Evolutionary conservation across 2,329 filamentous ascomycete species (phyloP).

Genomic region (Sclerotinia nivalis): DNA sequence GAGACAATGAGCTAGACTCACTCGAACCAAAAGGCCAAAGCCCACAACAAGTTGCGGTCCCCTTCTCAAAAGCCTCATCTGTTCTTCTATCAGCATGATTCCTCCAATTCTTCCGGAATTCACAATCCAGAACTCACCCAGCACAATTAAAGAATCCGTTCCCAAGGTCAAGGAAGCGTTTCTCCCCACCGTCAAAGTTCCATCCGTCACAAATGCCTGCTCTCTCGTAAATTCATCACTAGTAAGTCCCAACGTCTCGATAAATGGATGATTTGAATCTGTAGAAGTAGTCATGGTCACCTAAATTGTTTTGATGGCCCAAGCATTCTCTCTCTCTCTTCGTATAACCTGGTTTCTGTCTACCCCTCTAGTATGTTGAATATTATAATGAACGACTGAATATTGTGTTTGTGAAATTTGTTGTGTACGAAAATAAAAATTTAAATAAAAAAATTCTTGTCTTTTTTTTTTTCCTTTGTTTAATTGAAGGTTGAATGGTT

Average conservation of each 20-base stretch:
- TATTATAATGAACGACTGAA: conserved; percentile 9
- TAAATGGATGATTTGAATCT: conserved; percentile 41
- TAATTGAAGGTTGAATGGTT: not conserved
- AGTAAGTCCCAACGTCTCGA: conserved; percentile 38
- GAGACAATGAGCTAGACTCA: conserved; percentile 25
- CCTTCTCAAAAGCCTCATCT: conserved; percentile 56
- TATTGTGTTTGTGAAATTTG: not conserved
- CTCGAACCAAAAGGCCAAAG: conserved; percentile 50
- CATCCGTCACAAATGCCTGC: conserved; percentile 43
- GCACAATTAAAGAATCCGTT: conserved; percentile 59
- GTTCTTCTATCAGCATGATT: conserved; percentile 6
- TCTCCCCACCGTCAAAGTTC: conserved; percentile 55
- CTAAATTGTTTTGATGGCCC: not conserved
- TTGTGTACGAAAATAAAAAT: not conserved
- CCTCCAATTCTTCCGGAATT: not conserved
- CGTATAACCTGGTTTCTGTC: not conserved
- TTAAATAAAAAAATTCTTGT: not conserved
- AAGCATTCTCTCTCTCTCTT: conserved; percentile 18
- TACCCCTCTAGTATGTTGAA: conserved; percentile 4
- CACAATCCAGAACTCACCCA: conserved; percentile 47
- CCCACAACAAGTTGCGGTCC: conserved; percentile 56
- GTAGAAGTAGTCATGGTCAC: conserved; percentile 21
- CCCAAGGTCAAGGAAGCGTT: conserved; percentile 61
- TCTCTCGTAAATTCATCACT: conserved; percentile 41
- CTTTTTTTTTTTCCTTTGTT: conserved; percentile 1